These are phyloP conservation scores for Leccinum boreale DNA, from an alignment of 768 basidiomycete genomes.

Conservation along the genomic window DNA sequence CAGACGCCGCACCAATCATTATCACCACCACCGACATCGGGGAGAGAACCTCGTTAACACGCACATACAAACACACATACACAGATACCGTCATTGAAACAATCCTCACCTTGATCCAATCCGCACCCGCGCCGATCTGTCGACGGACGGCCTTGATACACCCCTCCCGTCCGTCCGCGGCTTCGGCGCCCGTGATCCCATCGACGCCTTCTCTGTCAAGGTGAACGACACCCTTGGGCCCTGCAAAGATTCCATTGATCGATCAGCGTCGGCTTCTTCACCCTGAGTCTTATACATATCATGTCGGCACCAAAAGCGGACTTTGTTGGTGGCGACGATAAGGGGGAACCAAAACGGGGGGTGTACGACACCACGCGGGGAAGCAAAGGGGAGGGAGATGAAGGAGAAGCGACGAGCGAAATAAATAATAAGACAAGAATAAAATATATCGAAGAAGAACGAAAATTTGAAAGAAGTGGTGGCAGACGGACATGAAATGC, in stretches of 20 bases:
- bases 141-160: constrained; percentile 54
- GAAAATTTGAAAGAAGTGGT: background rate
- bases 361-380: background rate
- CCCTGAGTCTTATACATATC: background rate
- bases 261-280: background rate
- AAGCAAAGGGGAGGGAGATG: background rate
- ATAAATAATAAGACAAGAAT: background rate
- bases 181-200: constrained; percentile 54
- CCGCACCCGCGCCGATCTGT: constrained; percentile 63
- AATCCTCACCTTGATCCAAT: constrained; percentile 57
- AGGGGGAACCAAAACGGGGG: background rate
- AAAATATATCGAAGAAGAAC: background rate
- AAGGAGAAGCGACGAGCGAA: background rate
- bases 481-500: background rate
- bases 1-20: background rate
- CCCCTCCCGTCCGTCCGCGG: constrained; percentile 54
- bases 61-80: background rate
- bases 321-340: constrained; percentile 11
- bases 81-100: constrained; percentile 6
- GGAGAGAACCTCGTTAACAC: background rate
- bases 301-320: constrained; percentile 9
- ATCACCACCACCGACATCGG: background rate
- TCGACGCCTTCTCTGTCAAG: constrained; percentile 51
- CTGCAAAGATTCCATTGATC: constrained; percentile 29
- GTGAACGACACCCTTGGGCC: constrained; percentile 49